Conservation (phyloP, 495 filamentous ascomycete species). For the Penicillium samsonianum region DNA sequence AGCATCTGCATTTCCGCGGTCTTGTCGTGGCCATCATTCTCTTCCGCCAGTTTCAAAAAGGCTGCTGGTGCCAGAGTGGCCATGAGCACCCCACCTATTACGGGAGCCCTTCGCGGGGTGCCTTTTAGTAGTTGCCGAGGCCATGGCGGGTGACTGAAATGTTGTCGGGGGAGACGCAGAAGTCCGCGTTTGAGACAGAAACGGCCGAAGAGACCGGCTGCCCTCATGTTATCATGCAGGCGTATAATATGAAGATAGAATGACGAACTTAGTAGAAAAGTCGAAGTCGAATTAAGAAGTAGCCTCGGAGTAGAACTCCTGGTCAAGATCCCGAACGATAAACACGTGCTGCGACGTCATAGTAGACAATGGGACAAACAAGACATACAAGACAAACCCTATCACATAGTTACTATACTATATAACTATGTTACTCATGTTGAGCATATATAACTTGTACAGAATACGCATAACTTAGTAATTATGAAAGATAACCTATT, state of each 20-base stretch:
- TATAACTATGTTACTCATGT: no score
- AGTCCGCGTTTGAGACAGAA: conserved; percentile 49
- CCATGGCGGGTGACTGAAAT: conserved; percentile 23
- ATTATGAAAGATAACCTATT: background rate
- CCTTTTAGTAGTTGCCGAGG: conserved; percentile 31
- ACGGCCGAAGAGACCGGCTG: conserved; percentile 54
- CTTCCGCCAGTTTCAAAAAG: conserved; percentile 72
- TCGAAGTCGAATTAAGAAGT: background rate
- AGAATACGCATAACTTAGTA: background rate
- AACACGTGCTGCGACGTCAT: conserved; percentile 18
- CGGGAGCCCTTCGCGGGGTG: conserved; percentile 29
- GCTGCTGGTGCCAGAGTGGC: conserved; percentile 61
- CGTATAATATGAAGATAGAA: conserved; percentile 10
- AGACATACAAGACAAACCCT: background rate
- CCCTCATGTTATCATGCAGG: conserved; percentile 53
- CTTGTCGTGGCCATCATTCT: conserved; percentile 60
- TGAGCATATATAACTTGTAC: background rate
- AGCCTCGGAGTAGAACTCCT: background rate
- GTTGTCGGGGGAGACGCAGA: conserved; percentile 18
- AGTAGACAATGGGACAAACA: background rate
- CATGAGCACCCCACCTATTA: conserved; percentile 45
- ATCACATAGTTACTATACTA: no score
- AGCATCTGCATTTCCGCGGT: conserved; percentile 86
- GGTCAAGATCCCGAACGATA: conserved; percentile 4
- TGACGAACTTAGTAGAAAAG: background rate